Conservation (phyloP, 2,329 filamentous ascomycete genomes). For the Penicillium sp. region DNA sequence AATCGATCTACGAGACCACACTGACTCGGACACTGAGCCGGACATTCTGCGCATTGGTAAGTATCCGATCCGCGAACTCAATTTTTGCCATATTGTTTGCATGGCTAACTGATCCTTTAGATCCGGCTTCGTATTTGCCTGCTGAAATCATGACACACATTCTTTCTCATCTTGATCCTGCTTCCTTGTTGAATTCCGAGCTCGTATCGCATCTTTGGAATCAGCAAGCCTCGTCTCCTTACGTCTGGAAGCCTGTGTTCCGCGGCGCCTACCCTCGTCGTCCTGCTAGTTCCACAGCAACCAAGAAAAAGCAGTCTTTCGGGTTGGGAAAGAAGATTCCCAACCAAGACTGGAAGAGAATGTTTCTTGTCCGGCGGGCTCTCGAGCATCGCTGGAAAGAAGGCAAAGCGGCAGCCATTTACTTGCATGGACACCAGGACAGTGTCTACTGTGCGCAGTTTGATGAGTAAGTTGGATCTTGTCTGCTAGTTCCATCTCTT, state of each 20-base stretch:
- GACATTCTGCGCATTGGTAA: constrained; percentile 41
- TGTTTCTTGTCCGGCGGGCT: constrained; percentile 74
- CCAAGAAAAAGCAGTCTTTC: constrained; percentile 50
- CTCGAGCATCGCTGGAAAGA: constrained; percentile 78
- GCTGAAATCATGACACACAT: constrained; percentile 60
- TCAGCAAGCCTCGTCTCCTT: constrained; percentile 54
- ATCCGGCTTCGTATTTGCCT: constrained; percentile 57
- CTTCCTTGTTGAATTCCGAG: constrained; percentile 56
- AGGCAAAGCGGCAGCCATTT: constrained; percentile 76
- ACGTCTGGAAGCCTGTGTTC: constrained; percentile 66
- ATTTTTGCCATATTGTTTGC: neutral
- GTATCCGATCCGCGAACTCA: neutral
- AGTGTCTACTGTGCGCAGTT: constrained; percentile 98
- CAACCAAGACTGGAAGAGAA: constrained; percentile 78
- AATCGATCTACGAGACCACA: constrained; percentile 43
- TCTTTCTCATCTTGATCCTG: constrained; percentile 60
- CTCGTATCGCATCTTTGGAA: constrained; percentile 60
- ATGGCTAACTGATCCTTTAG: constrained; percentile 30
- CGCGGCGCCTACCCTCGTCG: constrained; percentile 53
- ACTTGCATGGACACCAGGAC: constrained; percentile 89
- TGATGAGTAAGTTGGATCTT: constrained; percentile 69
- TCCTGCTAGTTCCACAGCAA: constrained; percentile 35
- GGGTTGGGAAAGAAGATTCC: constrained; percentile 57
- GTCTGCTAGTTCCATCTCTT: neutral
- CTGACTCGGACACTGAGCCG: constrained; percentile 36